Base-by-base conservation (phyloP, 768 basidiomycete genomes). In the Rhizopogon vesiculosus region DNA sequence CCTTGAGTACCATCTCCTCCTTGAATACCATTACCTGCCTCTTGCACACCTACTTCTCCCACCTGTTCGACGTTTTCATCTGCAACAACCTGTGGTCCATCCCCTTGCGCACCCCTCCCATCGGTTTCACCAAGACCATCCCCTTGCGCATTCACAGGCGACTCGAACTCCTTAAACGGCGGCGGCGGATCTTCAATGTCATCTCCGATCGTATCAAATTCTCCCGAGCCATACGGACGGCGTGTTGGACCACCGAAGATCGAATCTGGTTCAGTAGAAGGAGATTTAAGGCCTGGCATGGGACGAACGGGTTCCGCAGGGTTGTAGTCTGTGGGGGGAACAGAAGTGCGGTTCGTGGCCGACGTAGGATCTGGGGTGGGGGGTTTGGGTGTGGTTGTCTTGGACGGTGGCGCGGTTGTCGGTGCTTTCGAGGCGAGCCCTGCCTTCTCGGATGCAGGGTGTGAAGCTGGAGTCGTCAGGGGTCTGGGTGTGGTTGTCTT, bases 321-420 rank as follows among this genome's bases (percentile, higher is more conserved):
- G 22, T 49, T 35, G 15, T 49, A 49, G 16, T 49, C 48, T 15
- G 48, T 56, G 33, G 25, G 28, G 13, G 22, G 41, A 33, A 15
- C 18, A 3, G 55, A 45, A 19, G 46, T 63, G 61, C 8, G 48
- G 25, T 42, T 56, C 59, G 44, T 35, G 9, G 28, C 53, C 43
- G n/a, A 19, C 33, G 46, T 48, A 22, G 35, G 33, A 49, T 15
- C 46, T 49, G 48, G 35, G 19, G 19, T 49, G 15, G 35, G 22
- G 22, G 48, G 38, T 38, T 22, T 49, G 3, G 31, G 45, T 33
- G 48, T 49, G 15, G 8, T 35, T 16, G 35, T 16, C 19, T 35
- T 49, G 15, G 48, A 38, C 8, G 15, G 22, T 33, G 33, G 18
- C 8, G 9, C 35, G 1, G 35, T 19, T 12, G 38, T 9, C 2